These are phyloP conservation scores for Sanghuangporus baumii DNA, from an alignment of 1,284 basidiomycete genomes.

Conservation along the genomic window DNA sequence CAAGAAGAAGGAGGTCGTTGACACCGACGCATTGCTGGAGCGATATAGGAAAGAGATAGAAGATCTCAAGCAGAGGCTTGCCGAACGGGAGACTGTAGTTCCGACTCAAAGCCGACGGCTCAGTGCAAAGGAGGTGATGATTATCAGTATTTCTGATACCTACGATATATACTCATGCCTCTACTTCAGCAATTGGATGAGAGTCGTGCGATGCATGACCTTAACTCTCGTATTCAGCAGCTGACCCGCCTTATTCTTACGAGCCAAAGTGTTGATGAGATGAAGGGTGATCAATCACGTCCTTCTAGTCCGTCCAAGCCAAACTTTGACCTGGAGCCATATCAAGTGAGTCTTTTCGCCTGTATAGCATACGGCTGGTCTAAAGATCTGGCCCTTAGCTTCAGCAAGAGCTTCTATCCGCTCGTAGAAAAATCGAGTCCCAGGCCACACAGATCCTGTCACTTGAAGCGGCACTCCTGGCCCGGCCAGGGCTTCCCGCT, in stretches of 20 bases:
- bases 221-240: constrained; percentile 78
- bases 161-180: constrained; percentile 5
- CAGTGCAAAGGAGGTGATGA: constrained; percentile 60
- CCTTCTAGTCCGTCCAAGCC: constrained; percentile 78
- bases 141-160: not conserved
- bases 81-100: constrained; percentile 51
- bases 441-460: constrained; percentile 79
- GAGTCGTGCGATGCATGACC: constrained; percentile 72
- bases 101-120: constrained; percentile 52
- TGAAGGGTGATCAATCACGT: constrained; percentile 59
- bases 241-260: constrained; percentile 85
- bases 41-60: constrained; percentile 90
- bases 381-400: constrained; percentile 40
- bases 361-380: not conserved
- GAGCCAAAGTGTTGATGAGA: constrained; percentile 72
- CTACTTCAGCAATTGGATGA: constrained; percentile 65
- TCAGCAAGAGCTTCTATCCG: constrained; percentile 78
- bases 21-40: constrained; percentile 88
- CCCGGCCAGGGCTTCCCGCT: constrained; percentile 53
- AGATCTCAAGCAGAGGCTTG: constrained; percentile 65
- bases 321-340: constrained; percentile 81
- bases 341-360: constrained; percentile 48
- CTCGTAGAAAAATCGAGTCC: constrained; percentile 67
- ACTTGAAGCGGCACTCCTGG: constrained; percentile 62
- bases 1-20: constrained; percentile 88